Evolutionary conservation across 106 monocot species (phyloP).

Genomic region (Dactylorhiza incarnata): DNA sequence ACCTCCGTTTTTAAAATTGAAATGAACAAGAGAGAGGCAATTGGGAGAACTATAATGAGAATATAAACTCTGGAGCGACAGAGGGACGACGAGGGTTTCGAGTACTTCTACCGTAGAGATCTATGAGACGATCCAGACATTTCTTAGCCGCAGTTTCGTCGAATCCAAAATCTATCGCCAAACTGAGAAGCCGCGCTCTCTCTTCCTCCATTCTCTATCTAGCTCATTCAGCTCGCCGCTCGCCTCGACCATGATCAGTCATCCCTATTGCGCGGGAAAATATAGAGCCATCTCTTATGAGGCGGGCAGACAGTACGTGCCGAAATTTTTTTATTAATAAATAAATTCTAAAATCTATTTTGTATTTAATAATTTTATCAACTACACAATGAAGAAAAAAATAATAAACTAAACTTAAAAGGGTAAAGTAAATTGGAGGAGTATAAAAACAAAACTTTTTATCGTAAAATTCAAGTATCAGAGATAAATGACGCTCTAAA

Average conservation of each 20-base stretch:
- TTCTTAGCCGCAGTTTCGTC: conserved; percentile 43
- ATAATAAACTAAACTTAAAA: no score
- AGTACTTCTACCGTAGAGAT: conserved; percentile 59
- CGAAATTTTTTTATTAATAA: no score
- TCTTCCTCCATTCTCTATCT: conserved; percentile 44
- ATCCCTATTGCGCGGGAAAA: conserved; percentile 4
- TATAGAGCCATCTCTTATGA: no score
- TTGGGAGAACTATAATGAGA: neutral
- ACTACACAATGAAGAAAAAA: no score
- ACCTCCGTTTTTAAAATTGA: neutral
- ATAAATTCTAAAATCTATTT: no score
- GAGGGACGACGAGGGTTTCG: conserved; percentile 11
- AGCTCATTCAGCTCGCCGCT: neutral
- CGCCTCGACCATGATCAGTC: neutral
- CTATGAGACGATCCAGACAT: conserved; percentile 72
- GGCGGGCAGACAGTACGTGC: no score
- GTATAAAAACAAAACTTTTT: no score
- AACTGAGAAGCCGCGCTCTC: conserved; percentile 57
- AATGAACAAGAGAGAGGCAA: neutral
- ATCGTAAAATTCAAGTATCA: no score
- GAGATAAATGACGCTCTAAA: no score
- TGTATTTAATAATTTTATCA: no score
- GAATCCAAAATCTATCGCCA: conserved; percentile 80
- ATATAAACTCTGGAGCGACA: neutral
- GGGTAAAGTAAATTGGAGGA: no score